Evolutionary conservation across 371 early-diverging fungal genomes (phyloP).

Genomic region (Nematocida sp.): DNA sequence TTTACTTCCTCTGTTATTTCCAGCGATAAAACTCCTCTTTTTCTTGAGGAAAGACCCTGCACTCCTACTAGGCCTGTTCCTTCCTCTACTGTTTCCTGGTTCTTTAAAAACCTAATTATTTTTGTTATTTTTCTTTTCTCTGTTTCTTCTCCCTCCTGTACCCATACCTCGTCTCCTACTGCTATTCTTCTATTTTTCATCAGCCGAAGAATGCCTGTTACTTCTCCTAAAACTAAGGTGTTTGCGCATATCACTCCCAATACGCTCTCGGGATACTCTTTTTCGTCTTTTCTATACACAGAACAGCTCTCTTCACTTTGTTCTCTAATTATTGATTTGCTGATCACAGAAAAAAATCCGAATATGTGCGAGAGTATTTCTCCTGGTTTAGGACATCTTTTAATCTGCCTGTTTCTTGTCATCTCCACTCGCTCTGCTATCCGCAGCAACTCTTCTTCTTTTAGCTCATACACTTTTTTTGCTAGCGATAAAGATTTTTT

Average conservation of each 20-base stretch:
- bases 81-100: not conserved
- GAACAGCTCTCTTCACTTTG: not conserved
- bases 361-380: conserved; percentile 31
- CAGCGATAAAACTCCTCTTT: conserved; percentile 11
- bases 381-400: not conserved
- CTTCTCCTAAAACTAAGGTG: not conserved
- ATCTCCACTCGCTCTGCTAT: not conserved
- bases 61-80: conserved; percentile 37
- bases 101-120: conserved; percentile 15
- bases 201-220: conserved; percentile 19
- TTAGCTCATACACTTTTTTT: not conserved
- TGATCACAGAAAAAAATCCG: conserved; percentile 12
- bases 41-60: conserved; percentile 22
- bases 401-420: not conserved
- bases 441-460: not conserved
- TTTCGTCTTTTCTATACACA: not conserved
- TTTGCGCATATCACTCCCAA: conserved; percentile 44
- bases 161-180: not conserved
- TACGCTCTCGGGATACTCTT: not conserved
- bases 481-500: conserved; percentile 19
- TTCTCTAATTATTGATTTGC: not conserved
- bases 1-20: not conserved
- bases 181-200: not conserved
- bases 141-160: conserved; percentile 2
- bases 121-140: not conserved